A percentile compares a stretch with the other conserved stretches of the same genome.
phyloP scores from a whole-genome alignment of 345 rosid genomes.

The Citropsis articulata region DNA sequence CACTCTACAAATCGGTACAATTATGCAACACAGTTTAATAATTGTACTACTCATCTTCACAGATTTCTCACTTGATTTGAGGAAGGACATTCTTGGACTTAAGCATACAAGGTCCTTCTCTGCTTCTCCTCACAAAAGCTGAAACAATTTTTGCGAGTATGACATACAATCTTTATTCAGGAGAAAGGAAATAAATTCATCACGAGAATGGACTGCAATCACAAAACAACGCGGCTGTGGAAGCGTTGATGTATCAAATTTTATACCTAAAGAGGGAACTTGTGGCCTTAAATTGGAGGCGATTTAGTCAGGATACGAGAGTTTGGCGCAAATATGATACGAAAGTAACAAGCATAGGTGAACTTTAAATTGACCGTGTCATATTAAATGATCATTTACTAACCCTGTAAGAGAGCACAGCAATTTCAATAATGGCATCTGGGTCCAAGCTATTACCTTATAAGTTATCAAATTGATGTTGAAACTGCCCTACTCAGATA shows the following conservation, averaged over 20 bases:
- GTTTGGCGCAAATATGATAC: neutral
- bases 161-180: neutral
- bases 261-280: neutral
- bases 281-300: neutral
- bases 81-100: neutral
- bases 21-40: neutral
- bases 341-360: neutral
- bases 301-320: neutral
- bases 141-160: neutral
- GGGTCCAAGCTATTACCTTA: neutral
- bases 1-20: neutral
- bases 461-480: neutral
- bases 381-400: too few relatives aligned
- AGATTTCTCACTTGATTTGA: neutral
- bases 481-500: neutral
- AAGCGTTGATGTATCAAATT: neutral
- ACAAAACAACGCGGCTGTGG: neutral
- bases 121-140: neutral
- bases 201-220: neutral
- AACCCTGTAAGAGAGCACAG: neutral
- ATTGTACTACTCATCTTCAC: neutral
- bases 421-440: neutral
- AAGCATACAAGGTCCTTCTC: neutral
- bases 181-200: neutral
- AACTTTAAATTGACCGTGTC: too few relatives aligned